Base-by-base conservation (phyloP, 768 basidiomycete species). In the Suillus brevipes region DNA sequence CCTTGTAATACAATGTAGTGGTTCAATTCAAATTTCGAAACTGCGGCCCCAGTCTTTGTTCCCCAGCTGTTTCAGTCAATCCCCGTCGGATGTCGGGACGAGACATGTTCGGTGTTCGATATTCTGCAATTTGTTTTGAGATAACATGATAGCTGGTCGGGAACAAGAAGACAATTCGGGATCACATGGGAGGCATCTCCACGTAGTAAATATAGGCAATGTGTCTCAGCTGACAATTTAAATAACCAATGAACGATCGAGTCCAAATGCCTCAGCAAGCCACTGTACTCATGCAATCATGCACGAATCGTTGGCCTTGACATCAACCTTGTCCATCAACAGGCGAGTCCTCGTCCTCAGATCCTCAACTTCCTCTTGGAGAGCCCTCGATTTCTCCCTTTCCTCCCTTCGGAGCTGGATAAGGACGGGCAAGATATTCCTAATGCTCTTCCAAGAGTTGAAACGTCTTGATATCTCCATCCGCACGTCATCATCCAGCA, bases 321-420 rank as follows among this genome's bases (percentile, higher is more conserved):
- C 36, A 10, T 65, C 67, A 12, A 56, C 68, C 62, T 65, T 71
- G 42, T 80, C 84, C 75, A 77, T 78, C 69, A 85, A 69, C 23
- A 85, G 71, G 37, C 73, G 75, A 59, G 77, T 83, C 64, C 84
- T 75, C 66, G 80, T 76, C 62, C 82, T 74, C 68, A 87, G 67
- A 65, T 86, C 87, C 71, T 84, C 80, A 52, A 85, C 79, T 68
- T 86, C 84, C 36, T 70, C 70, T 68, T 78, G 72, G 71, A 86
- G 64, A 64, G 72, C 73, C 56, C 68, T 71, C 64, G 78, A 72
- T 55, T 78, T 76, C 66, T 75, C 76, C 60, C 76, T 69, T 67
- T 86, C 86, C 71, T 85, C 79, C 59, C 74, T 71, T 28, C 86
- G 74, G 42, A 84, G 68, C 45, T 73, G 75, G 45, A 77, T 78